Base-by-base conservation (phyloP, 2,329 filamentous ascomycete genomes). In the Aspergillus sp. region DNA sequence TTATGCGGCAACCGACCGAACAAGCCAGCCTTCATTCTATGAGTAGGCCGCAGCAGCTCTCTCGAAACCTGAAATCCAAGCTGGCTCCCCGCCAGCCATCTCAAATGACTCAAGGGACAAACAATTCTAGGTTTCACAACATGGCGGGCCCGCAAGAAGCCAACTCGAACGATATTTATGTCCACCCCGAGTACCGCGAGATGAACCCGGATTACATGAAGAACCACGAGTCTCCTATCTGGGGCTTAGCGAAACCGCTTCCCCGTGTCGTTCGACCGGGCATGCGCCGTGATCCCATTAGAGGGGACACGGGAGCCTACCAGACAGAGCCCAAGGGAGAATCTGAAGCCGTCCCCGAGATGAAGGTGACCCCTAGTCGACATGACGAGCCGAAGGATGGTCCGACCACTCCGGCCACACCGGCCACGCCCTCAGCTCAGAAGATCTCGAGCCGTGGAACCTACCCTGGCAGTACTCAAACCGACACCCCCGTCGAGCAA, bases 201-300 rank as follows among this genome's bases (percentile, higher is more conserved):
- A 68, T 81, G 7, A 83, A 84, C 56, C 82, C 82, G 2, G 77
- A 78, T 46, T 84, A 84, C 57, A 81, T 80, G 24, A 76, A 81
- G 56, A 73, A 78, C n/a, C 70, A 75, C 1, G 77, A 80, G 5
- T 63, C 65, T 6, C 81, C 81, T 2, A 75, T 83, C 46, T 84
- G 82, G 77, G 78, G 81, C 61, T 66, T 84, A 39, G 81, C 80
- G 1, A 78, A 81, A 61, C 81, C 82, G 1, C 69, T 84, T 6
- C 82, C 81, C 12, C 80, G 79, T 56, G 81, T 83, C 0, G 73
- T 84, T 18, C 75, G 82, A 24, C 75, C 77, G 6, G 81, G 81
- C 0, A 84, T 83, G 81, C 64, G 59, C 14, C 63, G 60, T 16
- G 59, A 60, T 20, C 60, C 62, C 16, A 31, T 51, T 60, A 10